Base-by-base conservation (phyloP, 306 rosid genomes). In the Inga leiocalycina region DNA sequence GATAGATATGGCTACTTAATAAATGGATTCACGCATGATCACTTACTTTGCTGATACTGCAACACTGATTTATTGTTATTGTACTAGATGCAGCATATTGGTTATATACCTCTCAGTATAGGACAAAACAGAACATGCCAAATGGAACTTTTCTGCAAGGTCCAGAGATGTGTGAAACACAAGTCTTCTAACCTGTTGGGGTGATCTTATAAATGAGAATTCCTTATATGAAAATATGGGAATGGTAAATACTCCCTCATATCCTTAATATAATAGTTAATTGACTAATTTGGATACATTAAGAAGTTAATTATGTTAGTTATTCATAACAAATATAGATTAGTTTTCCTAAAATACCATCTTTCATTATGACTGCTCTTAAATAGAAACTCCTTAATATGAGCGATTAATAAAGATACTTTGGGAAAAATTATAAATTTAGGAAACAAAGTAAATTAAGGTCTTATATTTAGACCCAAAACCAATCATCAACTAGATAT, bases 241-340 rank as follows among this genome's bases (percentile, higher is more conserved):
- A 30, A 13, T 10, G 17, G 71, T 32, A 65, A n/a, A 20, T 39
- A 6, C 1, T 39, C 0, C 0, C 5, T 39, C 1, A 0, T 0
- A 5, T 39, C 43, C 6, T 39, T 37, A 37, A 37, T 37, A 37
- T 37, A 39, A 37, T 8, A 39, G 8, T 1, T 39, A 39, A 6
- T 39, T 39, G 8, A 39, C 43, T 39, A 39, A 39, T 39, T 5
- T 39, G 0, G 1, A 6, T 0, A 39, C 0, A 39, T 39, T 6
- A 39, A 0, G 0, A 1, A 39, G 8, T 39, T 39, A 39, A 39
- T 39, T 37, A 37, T 37, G 41, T 5, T 37, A 37, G 41, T 37
- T 37, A 4, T 37, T 37, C 41, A 0, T 37, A 4, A 37, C 41
- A 37, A 37, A 4, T 6, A 39, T 6, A 6, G 1, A 39, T 39